phyloP scores from a whole-genome alignment of 169 alveolate genomes.

The Eimeria tenella region DNA sequence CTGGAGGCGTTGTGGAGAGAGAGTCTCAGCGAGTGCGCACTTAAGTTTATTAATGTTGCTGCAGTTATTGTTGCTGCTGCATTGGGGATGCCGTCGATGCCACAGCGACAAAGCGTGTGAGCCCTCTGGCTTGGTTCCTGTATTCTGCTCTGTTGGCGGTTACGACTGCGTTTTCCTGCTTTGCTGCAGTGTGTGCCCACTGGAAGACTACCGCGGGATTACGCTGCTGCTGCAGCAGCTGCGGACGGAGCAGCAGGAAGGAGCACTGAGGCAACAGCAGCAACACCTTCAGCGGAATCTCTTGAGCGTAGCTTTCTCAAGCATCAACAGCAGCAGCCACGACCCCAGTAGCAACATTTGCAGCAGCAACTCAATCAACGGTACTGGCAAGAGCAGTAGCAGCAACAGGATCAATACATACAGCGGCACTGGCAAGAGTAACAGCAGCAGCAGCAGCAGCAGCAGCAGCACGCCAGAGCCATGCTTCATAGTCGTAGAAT shows the following conservation, averaged over 20 bases:
- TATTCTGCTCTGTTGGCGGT: not conserved
- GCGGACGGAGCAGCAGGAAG: conserved; percentile 69
- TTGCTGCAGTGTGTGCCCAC: conserved; percentile 60
- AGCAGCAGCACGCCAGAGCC: conserved; percentile 19
- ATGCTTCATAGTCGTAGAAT: not conserved
- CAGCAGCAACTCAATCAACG: not conserved
- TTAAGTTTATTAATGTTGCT: not conserved
- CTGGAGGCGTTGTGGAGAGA: conserved; percentile 55
- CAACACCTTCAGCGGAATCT: conserved; percentile 22
- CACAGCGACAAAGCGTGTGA: no score
- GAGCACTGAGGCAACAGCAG: conserved; percentile 54
- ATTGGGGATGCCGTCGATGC: not conserved
- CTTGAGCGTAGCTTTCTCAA: not conserved
- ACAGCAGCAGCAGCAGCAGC: conserved; percentile 18
- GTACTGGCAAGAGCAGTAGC: not conserved
- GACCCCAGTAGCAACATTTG: not conserved
- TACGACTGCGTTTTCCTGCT: not conserved
- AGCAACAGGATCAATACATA: not conserved
- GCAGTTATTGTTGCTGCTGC: not conserved
- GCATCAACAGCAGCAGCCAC: conserved; percentile 18
- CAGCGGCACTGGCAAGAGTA: not conserved
- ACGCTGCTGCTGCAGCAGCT: conserved; percentile 66
- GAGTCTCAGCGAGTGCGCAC: conserved; percentile 36
- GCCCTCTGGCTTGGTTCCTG: not conserved
- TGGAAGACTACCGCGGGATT: conserved; percentile 62